Evolutionary conservation across 805 yeast species (phyloP), one percentile per base, ranked within the genome.

Genomic region (Cyberlindnera saturnus): DNA sequence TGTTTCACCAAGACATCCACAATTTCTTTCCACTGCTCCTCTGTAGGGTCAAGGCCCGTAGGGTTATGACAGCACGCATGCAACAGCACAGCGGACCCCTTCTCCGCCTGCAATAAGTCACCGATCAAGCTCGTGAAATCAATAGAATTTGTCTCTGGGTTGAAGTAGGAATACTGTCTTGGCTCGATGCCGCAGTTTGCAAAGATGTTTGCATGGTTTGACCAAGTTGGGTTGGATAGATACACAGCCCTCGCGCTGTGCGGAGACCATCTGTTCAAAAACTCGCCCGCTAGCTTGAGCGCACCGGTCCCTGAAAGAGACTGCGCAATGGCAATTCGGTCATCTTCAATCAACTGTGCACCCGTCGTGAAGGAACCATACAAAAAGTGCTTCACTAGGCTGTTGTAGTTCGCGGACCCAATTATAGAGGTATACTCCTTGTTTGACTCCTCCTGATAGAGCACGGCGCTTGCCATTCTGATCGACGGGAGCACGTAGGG

Each of bases 61-160:
- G 98, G 98, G 71, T 90, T 91, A 70, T 90, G 97, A 58, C 96
- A 93, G 62, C 96, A 89, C 8, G 96, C 96, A 65, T 90, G 98
- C 47, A 90, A 74, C 44, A 90, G 71, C 18, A 89, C 82, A 41
- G 79, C 75, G 18, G 82, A 70, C 23, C 84, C 86, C 30, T 67
- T 67, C 28, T 75, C 75, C 33, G 81, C 81, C 31, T 63, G 57
- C 19, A 68, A 55, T 38, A 89, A 65, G 41, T 86, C 86, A 30
- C 62, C 61, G 40, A 85, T 60, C 70, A 88, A 69, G 38, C 81
- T 81, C 23, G 73, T 80, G 49, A 80, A 69, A 61, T 85, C 85
- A 48, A 90, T 69, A 13, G 75, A 73, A 57, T 84, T 84, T 52
- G 73, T 74, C 41, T 63, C 47, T 49, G 70, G 66, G 62, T 86